Evolutionary conservation across 192 early-diverging fungal species (phyloP), one percentile per base, ranked within the genome.

Genomic region (Entrophospora sp.): DNA sequence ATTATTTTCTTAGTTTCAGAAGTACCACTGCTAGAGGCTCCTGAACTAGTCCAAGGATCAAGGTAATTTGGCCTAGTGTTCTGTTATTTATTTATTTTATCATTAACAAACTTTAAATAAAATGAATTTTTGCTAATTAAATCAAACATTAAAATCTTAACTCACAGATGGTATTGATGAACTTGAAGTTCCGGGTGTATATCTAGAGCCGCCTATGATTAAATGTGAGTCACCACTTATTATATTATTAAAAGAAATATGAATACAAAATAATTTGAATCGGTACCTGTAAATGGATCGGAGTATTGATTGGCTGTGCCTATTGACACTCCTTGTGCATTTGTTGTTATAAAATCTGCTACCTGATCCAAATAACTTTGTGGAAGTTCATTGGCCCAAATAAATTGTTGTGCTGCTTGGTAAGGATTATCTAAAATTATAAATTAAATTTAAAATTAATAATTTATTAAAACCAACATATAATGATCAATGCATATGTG

Each of bases 341-440:
- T 99, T 46, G 83, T 82, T 7, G 80, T 85, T 40, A 99, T 96
- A 73, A 99, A 99, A 62, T 93, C 81, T 5, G 89, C 97, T 36
- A 99, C 88, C 63, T 94, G 87, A 53, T 99, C 97, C 68, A 98
- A 69, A 62, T 88, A 95, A 7, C 78, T 86, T 73, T 90, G 87
- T 18, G 85, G 69, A 1, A 99, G 78, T 53, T 93, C 85, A 61
- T 99, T 74, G 25, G 77, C 72, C 68, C 81, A 75, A 30, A 99
- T 81, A 66, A 99, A 99, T 25, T 84, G 73, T 71, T 97, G 95
- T 5, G 97, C 97, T 1, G 92, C 91, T 40, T 77, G 67, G 75
- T 91, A 99, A 1, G 94, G 93, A 74, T 99, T 97, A 52, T 97
- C 94, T 90, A 40, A 10, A 34, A 40, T 43, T 25, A 10, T 43